Percentiles rank a stretch among this genome's conserved stretches.
phyloP scores from a whole-genome alignment of 1,139 yeast genomes.

The Yamadazyma sp. region DNA sequence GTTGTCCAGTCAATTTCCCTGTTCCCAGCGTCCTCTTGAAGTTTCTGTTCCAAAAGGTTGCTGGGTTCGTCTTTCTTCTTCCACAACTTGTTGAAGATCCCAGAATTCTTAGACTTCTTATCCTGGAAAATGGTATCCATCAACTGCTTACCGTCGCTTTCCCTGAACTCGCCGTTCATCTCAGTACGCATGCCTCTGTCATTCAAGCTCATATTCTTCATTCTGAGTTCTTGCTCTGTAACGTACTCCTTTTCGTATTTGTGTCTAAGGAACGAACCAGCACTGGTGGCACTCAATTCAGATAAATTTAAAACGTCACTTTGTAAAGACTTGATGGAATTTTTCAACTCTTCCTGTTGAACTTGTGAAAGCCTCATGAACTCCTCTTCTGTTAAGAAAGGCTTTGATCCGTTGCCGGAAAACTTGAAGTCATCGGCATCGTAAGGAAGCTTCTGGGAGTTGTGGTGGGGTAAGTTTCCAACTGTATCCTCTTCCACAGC shows the following conservation, averaged over 20 bases:
- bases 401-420: constrained; percentile 22
- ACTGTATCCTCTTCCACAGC: constrained; percentile 1
- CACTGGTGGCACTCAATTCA: constrained; percentile 85
- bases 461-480: no score
- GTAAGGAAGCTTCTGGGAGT: constrained; percentile 24
- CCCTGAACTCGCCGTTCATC: constrained; percentile 14
- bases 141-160: constrained; percentile 26
- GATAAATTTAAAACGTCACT: constrained; percentile 52
- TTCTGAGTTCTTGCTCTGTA: constrained; percentile 21
- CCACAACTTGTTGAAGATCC: constrained; percentile 55
- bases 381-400: constrained; percentile 30
- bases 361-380: constrained; percentile 28
- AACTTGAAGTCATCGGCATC: constrained; percentile 41
- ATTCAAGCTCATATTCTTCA: constrained; percentile 21
- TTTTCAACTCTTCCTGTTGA: constrained; percentile 42
- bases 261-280: constrained; percentile 80
- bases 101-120: constrained; percentile 45
- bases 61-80: constrained; percentile 28
- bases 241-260: constrained; percentile 47
- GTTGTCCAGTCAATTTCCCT: constrained; percentile 43
- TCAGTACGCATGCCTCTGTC: constrained; percentile 16
- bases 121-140: constrained; percentile 47
- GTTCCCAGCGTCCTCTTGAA: constrained; percentile 22
- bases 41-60: constrained; percentile 36
- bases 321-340: constrained; percentile 44